Evolutionary conservation across 176 grass and related monocot species (phyloP).

Genomic region (Bonia amplexicaulis): DNA sequence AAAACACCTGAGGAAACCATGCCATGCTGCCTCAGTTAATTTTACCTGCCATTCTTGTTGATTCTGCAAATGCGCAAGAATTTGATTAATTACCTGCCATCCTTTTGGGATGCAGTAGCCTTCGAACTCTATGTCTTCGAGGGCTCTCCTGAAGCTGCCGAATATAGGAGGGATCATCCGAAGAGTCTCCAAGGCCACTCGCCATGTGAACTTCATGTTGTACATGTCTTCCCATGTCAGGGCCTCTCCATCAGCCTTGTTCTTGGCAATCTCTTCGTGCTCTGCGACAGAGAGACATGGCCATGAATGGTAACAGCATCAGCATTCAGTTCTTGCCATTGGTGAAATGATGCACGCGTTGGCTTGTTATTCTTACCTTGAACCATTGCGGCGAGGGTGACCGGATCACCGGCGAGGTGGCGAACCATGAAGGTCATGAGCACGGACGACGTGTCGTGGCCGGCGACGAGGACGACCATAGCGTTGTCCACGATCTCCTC

Average conservation of each 20-base stretch:
- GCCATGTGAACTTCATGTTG: conserved; percentile 48
- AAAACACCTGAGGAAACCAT: conserved; percentile 32
- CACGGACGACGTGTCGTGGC: conserved; percentile 44
- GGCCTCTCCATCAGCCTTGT: conserved; percentile 22
- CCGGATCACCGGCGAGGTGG: conserved; percentile 36
- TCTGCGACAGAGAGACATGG: background rate
- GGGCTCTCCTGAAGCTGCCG: conserved; percentile 38
- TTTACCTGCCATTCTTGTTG: no score
- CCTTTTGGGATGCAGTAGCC: conserved; percentile 49
- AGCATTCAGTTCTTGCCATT: no score
- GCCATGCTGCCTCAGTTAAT: no score
- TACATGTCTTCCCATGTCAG: conserved; percentile 36
- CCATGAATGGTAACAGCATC: background rate
- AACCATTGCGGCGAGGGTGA: conserved; percentile 24
- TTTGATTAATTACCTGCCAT: conserved; percentile 16
- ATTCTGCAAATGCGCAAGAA: no score
- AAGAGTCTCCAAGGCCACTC: conserved; percentile 36
- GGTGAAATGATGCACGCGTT: background rate
- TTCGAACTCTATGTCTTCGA: conserved; percentile 39
- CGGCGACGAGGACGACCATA: conserved; percentile 27
- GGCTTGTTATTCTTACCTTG: background rate
- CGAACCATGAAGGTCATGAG: conserved; percentile 58
- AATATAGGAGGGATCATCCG: conserved; percentile 40
- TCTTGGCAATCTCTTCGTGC: conserved; percentile 35
- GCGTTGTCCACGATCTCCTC: conserved; percentile 48